phyloP scores from a whole-genome alignment of 139 green algal species.

The Volvox africanus region DNA sequence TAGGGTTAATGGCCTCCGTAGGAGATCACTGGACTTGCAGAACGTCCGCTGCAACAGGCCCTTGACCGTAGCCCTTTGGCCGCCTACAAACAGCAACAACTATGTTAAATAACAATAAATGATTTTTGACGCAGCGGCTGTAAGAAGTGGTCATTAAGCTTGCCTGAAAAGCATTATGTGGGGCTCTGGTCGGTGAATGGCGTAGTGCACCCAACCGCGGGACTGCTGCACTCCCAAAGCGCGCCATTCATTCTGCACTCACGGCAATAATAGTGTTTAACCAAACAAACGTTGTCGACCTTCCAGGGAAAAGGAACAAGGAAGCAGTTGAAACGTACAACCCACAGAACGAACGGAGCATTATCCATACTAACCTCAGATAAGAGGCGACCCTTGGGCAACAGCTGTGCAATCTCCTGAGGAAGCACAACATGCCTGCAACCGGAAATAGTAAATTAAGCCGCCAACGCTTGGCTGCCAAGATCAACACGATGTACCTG shows the following conservation, averaged over 20 bases:
- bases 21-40: conserved; percentile 10
- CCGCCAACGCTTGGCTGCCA: background rate
- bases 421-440: conserved; percentile 96
- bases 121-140: background rate
- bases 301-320: background rate
- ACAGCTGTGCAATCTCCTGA: conserved; percentile 87
- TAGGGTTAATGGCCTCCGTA: background rate
- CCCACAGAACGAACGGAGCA: background rate
- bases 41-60: background rate
- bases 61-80: conserved; percentile 71
- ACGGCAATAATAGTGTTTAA: background rate
- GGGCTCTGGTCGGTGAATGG: conserved; percentile 94
- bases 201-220: conserved; percentile 97
- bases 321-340: background rate
- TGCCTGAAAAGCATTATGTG: conserved; percentile 99
- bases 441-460: background rate
- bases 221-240: conserved; percentile 97
- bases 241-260: conserved; percentile 92
- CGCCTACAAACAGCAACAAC: conserved; percentile 53
- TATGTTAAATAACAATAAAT: background rate
- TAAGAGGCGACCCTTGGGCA: conserved; percentile 94
- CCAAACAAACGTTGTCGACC: no score
- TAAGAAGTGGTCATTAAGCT: background rate
- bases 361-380: conserved; percentile 82
- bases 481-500: background rate